Evolutionary conservation across 306 rosid genomes (phyloP).

Genomic region (Vigna mungo): DNA sequence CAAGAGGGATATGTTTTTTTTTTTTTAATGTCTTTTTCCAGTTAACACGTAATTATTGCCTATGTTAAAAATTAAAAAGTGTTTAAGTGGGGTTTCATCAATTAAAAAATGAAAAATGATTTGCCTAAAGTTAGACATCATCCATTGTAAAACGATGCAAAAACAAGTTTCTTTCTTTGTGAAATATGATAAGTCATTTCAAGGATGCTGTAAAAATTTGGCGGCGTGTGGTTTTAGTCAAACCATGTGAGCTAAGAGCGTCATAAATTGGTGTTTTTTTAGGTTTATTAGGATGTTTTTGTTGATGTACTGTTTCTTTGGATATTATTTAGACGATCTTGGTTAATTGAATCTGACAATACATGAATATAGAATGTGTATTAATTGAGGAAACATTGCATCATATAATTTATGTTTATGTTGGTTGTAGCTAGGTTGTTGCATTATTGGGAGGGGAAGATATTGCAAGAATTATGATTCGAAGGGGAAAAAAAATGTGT

Average conservation of each 20-base stretch:
- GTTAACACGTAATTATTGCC: not conserved
- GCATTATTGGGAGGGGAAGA: slow-evolving; percentile 35
- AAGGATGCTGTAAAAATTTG: not conserved
- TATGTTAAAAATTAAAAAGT: no score
- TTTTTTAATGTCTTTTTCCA: not conserved
- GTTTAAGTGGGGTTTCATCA: not conserved
- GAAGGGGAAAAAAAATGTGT: not conserved
- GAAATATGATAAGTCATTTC: not conserved
- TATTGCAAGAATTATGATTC: not conserved
- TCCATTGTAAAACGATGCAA: not conserved
- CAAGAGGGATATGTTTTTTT: no score
- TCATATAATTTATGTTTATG: not conserved
- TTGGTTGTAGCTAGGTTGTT: slow-evolving; percentile 12
- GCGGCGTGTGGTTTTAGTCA: not conserved
- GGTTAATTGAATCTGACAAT: no score
- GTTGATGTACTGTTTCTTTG: no score
- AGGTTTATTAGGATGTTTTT: no score
- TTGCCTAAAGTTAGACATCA: slow-evolving; percentile 4
- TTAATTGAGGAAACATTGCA: no score
- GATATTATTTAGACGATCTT: no score
- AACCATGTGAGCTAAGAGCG: not conserved
- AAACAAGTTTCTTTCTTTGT: not conserved
- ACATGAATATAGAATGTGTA: no score
- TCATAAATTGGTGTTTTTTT: no score
- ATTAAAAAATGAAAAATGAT: not conserved